Base-by-base conservation (phyloP, 2,329 filamentous ascomycete species). In the Elsinoe necatrix region DNA sequence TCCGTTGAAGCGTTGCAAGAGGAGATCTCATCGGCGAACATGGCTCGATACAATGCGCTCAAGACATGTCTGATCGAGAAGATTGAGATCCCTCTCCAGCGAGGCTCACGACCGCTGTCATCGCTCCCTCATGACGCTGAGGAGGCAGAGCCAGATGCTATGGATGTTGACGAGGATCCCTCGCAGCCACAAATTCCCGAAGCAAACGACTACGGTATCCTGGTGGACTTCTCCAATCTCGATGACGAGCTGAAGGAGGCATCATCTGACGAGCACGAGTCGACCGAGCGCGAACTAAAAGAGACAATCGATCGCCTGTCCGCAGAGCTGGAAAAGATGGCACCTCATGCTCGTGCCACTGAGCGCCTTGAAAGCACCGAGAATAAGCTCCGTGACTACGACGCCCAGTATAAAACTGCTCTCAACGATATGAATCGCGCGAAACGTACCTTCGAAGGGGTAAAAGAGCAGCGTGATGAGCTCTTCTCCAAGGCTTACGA, bases 291-390 rank as follows among this genome's bases (percentile, higher is more conserved):
- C 11, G 79, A 80, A 58, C 78, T 98, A 1, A 81, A 86, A 55
- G 88, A 95, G 55, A 85, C 84, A 65, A 89, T 98, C 61, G 77
- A 80, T 18, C 79, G 80, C 25, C 78, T 98, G 8, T 84, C 84
- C 43, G 76, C 80, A 29, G 88, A 95, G 63, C 81, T 98, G 18
- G 90, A 95, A 68, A 95, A 95, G 72, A 85, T 97, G 71, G 91
- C 93, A 60, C 93, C 93, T 23, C 97, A 98, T 71, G 95, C 95
- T 83, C 89, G 92, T 64, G 93, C 92, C 7, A 89, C 91, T 71
- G 90, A 97, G 67, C 87, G 92, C 51, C 79, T 98, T 4, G 88
- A 93, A 67, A 85, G 84, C 20, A 91, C 95, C 7, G 87, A 95
- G 69, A 80, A 83, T 54, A 85, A 91, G 59, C 84, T 96, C 21